These are phyloP conservation scores for Fallopia convolvulus DNA, from an alignment of 148 eudicot species.

Conservation along the genomic window DNA sequence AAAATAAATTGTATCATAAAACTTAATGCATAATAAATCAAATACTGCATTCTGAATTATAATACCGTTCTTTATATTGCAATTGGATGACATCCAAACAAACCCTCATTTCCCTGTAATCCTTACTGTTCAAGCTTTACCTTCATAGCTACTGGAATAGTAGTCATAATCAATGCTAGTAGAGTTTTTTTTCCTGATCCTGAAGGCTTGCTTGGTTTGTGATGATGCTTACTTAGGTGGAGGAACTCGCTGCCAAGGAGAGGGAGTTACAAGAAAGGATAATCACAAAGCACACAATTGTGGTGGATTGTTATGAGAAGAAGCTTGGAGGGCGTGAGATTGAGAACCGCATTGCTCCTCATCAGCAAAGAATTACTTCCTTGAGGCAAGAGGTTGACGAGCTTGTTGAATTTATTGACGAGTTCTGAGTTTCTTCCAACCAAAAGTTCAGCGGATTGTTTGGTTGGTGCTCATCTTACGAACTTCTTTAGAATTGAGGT, in stretches of 20 bases:
- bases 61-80: no score
- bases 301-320: conserved; percentile 76
- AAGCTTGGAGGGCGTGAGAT: conserved; percentile 66
- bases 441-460: background rate
- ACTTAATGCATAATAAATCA: no score
- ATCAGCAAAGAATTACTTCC: conserved; percentile 69
- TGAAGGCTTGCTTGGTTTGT: conserved; percentile 6
- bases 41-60: no score
- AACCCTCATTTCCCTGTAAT: no score
- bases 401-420: conserved; percentile 72
- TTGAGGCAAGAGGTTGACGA: conserved; percentile 84
- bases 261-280: conserved; percentile 77
- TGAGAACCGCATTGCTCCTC: conserved; percentile 67
- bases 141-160: background rate
- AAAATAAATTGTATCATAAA: no score
- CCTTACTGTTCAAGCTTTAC: conserved; percentile 36
- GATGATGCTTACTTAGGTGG: conserved; percentile 37
- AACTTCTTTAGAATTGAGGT: background rate
- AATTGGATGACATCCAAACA: no score
- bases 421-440: conserved; percentile 32
- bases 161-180: background rate
- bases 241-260: conserved; percentile 83
- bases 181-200: background rate
- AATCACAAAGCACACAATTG: conserved; percentile 59
- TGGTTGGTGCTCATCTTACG: background rate